A percentile compares a stretch with the other conserved stretches of the same genome.
These are phyloP conservation scores for Ogataea wickerhamii DNA, from an alignment of 805 yeast species.

Conservation along the genomic window DNA sequence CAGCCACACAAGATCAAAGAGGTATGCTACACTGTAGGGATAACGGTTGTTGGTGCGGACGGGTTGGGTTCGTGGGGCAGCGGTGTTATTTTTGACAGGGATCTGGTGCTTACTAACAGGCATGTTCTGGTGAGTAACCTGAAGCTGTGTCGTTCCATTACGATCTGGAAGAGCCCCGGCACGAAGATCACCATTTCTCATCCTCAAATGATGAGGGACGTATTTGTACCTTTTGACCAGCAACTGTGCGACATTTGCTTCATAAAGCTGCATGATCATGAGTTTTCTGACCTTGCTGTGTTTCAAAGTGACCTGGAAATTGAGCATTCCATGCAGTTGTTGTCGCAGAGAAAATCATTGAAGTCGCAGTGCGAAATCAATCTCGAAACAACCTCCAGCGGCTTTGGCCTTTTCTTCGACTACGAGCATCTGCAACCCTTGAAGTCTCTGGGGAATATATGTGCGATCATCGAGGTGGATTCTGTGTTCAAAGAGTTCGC, in stretches of 20 bases:
- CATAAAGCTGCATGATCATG: constrained; percentile 23
- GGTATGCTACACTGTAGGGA: constrained; percentile 13
- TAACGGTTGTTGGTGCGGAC: constrained; percentile 6
- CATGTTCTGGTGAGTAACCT: constrained; percentile 34
- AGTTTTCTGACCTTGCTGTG: not conserved
- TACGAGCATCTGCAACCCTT: constrained; percentile 28
- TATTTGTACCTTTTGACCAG: constrained; percentile 32
- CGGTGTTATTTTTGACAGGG: constrained; percentile 33
- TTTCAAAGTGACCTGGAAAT: constrained; percentile 3
- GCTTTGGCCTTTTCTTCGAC: constrained; percentile 39
- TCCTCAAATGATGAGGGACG: constrained; percentile 9
- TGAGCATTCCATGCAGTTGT: constrained; percentile 1
- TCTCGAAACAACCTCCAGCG: constrained; percentile 29
- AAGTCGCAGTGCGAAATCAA: not conserved
- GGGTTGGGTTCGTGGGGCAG: constrained; percentile 40
- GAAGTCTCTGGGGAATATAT: constrained; percentile 32
- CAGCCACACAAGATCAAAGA: not conserved
- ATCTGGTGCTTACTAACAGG: constrained; percentile 37
- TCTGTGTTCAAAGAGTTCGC: constrained; percentile 8
- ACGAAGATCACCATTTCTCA: constrained; percentile 1
- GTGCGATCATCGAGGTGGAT: constrained; percentile 16
- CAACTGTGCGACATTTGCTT: constrained; percentile 37
- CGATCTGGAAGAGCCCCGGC: constrained; percentile 6
- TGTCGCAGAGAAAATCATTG: not conserved
- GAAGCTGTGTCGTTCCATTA: constrained; percentile 15